Percentiles rank a stretch among this genome's conserved stretches.
Evolutionary conservation across 2,329 filamentous ascomycete species (phyloP).

Genomic region (Colletotrichum higginsianum): DNA sequence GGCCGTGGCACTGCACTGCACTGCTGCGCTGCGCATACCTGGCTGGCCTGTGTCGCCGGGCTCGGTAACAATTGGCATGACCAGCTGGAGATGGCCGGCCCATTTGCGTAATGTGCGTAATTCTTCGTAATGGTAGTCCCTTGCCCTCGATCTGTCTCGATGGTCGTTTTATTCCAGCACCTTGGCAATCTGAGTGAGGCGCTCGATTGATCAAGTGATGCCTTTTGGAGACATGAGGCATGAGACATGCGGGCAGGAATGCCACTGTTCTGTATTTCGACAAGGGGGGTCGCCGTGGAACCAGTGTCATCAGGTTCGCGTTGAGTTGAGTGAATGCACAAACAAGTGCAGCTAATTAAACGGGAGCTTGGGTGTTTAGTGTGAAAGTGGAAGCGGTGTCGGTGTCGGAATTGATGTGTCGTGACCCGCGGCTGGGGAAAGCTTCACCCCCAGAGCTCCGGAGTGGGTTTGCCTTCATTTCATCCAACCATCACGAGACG

Average conservation of each 20-base stretch:
- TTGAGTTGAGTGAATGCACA: constrained; percentile 9
- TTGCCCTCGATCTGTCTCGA: constrained; percentile 20
- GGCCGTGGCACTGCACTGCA: constrained; percentile 16
- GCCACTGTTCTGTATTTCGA: neutral
- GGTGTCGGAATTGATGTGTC: constrained; percentile 5
- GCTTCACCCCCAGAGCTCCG: constrained; percentile 20
- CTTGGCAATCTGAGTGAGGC: constrained; percentile 20
- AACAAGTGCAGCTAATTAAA: neutral
- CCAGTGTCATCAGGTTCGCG: constrained; percentile 14
- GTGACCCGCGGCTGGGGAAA: neutral
- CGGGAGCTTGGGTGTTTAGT: constrained; percentile 4
- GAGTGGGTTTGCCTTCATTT: neutral
- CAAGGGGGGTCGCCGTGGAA: constrained; percentile 15
- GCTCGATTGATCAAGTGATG: constrained; percentile 1
- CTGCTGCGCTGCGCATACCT: constrained; percentile 4
- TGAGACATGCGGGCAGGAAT: neutral
- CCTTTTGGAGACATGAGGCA: neutral
- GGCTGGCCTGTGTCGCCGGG: neutral
- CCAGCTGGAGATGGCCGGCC: neutral
- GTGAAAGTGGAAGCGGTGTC: constrained; percentile 1
- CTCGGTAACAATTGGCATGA: constrained; percentile 14
- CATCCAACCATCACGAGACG: constrained; percentile 30
- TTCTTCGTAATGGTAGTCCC: constrained; percentile 2
- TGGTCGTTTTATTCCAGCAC: neutral
- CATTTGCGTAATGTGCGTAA: neutral